phyloP scores from a whole-genome alignment of 805 yeast genomes.

The Pichia gijzeniarum region DNA sequence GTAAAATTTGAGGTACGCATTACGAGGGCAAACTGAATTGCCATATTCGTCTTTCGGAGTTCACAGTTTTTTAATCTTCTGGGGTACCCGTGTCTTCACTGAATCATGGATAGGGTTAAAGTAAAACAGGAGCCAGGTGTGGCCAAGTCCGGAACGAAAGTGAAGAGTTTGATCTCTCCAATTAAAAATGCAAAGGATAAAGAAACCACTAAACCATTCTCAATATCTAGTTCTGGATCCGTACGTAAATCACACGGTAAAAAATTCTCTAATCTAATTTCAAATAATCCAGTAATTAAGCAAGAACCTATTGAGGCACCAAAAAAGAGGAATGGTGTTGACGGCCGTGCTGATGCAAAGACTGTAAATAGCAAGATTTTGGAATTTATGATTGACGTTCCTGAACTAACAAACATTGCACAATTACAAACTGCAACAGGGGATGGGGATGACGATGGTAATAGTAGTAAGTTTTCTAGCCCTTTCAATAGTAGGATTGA shows the following conservation, averaged over 20 bases:
- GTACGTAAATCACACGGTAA: too few relatives aligned
- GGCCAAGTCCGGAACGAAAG: neutral
- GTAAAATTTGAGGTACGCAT: too few relatives aligned
- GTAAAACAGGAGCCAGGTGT: slow-evolving; percentile 4
- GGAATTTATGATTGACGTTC: slow-evolving; percentile 8
- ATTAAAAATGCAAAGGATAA: neutral
- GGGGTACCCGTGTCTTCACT: too few relatives aligned
- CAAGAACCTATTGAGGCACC: too few relatives aligned
- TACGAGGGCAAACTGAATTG: too few relatives aligned
- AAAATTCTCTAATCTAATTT: too few relatives aligned
- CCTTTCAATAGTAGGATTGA: slow-evolving; percentile 9
- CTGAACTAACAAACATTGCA: neutral
- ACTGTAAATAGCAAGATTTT: neutral
- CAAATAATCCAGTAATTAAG: too few relatives aligned
- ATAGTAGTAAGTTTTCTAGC: slow-evolving; percentile 9
- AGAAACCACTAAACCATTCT: neutral
- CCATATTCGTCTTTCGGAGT: too few relatives aligned
- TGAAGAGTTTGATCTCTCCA: neutral
- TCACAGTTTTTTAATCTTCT: too few relatives aligned
- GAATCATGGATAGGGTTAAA: slow-evolving; percentile 2
- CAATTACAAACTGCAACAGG: neutral
- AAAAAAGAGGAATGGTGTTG: too few relatives aligned
- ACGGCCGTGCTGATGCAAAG: too few relatives aligned
- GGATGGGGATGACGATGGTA: neutral
- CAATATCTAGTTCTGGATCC: neutral